A percentile compares a stretch with the other conserved stretches of the same genome.
Conservation (phyloP, 192 early-diverging fungal species). For the Coemansia sp. region DNA sequence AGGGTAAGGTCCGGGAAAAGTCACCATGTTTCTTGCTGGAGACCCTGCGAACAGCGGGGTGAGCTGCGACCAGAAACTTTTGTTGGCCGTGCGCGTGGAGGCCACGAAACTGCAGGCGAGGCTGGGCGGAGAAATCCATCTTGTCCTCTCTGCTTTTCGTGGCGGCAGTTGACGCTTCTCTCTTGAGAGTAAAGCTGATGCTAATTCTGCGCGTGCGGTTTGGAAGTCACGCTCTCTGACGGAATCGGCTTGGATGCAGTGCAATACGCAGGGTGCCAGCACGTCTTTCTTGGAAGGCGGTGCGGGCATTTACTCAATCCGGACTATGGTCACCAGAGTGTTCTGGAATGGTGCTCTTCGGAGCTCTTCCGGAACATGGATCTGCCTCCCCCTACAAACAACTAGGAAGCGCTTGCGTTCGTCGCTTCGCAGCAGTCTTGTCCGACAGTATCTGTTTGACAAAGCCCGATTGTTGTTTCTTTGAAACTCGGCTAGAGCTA, state of each 20-base stretch:
- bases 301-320: conserved; percentile 10
- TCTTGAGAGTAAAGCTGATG: conserved; percentile 3
- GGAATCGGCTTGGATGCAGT: conserved; percentile 7
- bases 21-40: conserved; percentile 4
- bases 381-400: conserved; percentile 1
- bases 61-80: conserved; percentile 8
- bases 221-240: conserved; percentile 4
- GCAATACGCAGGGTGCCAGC: conserved; percentile 7
- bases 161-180: conserved; percentile 3
- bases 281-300: background rate
- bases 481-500: too few species aligned
- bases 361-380: background rate
- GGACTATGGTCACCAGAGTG: conserved; percentile 10
- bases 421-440: too few species aligned
- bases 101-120: background rate
- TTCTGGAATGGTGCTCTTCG: background rate
- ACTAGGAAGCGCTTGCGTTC: background rate
- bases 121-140: too few species aligned
- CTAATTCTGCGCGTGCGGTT: conserved; percentile 3
- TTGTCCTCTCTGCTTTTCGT: background rate
- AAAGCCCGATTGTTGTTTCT: too few species aligned
- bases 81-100: background rate
- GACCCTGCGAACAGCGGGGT: conserved; percentile 6
- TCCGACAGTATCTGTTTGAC: too few species aligned
- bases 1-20: conserved; percentile 11